Percentiles rank a stretch among this genome's conserved stretches.
Conservation (phyloP, 495 filamentous ascomycete genomes). For the Hypoxylon intermedium region DNA sequence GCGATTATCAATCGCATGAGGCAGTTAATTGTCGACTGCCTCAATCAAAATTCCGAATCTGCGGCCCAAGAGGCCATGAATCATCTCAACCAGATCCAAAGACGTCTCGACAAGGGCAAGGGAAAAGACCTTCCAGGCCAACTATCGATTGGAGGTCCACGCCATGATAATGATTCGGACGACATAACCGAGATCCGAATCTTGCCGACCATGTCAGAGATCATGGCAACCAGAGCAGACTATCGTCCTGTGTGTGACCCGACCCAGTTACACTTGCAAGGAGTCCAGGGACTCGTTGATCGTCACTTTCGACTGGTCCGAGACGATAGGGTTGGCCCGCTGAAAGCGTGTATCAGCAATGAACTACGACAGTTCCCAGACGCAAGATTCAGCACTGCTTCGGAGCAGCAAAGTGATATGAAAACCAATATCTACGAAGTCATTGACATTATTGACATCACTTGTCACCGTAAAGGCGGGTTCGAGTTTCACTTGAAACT, state of each 20-base stretch:
- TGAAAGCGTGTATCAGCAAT: constrained; percentile 61
- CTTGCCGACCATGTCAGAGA: constrained; percentile 69
- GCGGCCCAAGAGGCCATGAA: constrained; percentile 33
- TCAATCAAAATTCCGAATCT: constrained; percentile 10
- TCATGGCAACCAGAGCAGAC: constrained; percentile 56
- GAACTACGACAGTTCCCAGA: constrained; percentile 49
- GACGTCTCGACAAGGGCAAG: constrained; percentile 24
- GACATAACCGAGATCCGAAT: constrained; percentile 66
- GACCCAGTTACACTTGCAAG: constrained; percentile 60
- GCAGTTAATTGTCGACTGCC: background rate
- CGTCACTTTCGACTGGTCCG: constrained; percentile 71
- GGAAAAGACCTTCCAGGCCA: constrained; percentile 56
- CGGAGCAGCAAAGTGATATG: constrained; percentile 18
- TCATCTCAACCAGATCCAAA: constrained; percentile 35
- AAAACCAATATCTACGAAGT: constrained; percentile 49
- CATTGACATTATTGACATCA: constrained; percentile 44
- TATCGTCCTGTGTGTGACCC: constrained; percentile 65
- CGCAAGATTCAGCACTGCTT: background rate
- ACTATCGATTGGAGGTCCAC: constrained; percentile 57
- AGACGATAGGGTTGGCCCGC: constrained; percentile 67
- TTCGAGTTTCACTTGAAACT: constrained; percentile 61
- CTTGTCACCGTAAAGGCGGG: constrained; percentile 55
- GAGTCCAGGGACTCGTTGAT: constrained; percentile 67
- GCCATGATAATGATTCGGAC: constrained; percentile 72
- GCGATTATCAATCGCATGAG: constrained; percentile 14